A percentile compares a stretch with the other conserved stretches of the same genome.
These are phyloP conservation scores for Suillus alpinus DNA, from an alignment of 768 basidiomycete species.

Conservation along the genomic window DNA sequence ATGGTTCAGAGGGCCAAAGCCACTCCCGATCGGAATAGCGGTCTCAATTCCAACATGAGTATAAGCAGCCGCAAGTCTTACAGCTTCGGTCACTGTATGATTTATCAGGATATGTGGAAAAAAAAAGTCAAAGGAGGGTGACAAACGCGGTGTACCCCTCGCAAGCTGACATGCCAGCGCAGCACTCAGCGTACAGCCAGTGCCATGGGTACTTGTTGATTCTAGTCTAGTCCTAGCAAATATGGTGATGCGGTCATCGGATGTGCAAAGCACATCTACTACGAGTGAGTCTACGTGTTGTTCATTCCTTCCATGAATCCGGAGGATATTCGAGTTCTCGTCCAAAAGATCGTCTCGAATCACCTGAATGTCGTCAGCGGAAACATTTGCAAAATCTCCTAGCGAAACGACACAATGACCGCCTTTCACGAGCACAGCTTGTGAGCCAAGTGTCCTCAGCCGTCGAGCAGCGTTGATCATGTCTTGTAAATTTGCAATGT, in stretches of 20 bases:
- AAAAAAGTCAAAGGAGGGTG: slow-evolving; percentile 1
- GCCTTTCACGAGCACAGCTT: slow-evolving; percentile 78
- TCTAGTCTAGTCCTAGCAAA: slow-evolving; percentile 62
- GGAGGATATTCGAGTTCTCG: slow-evolving; percentile 66
- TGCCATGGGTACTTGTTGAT: slow-evolving; percentile 82
- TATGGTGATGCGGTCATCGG: slow-evolving; percentile 38
- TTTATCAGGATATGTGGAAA: not conserved
- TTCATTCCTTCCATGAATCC: slow-evolving; percentile 12
- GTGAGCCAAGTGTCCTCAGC: slow-evolving; percentile 46
- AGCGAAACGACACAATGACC: slow-evolving; percentile 61
- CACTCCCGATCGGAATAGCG: slow-evolving; percentile 64
- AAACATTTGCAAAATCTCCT: slow-evolving; percentile 41
- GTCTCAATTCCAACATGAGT: slow-evolving; percentile 73
- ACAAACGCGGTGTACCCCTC: slow-evolving; percentile 40
- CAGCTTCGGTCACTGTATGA: slow-evolving; percentile 54
- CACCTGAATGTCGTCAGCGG: slow-evolving; percentile 32
- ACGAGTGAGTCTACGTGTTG: slow-evolving; percentile 38
- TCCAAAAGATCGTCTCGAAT: slow-evolving; percentile 44
- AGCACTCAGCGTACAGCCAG: slow-evolving; percentile 88
- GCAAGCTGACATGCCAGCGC: slow-evolving; percentile 72
- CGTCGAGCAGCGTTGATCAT: slow-evolving; percentile 58
- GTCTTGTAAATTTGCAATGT: slow-evolving; percentile 48
- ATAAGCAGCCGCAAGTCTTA: slow-evolving; percentile 59
- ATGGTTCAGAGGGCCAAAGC: slow-evolving; percentile 87
- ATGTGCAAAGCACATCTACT: slow-evolving; percentile 57